phyloP scores from a whole-genome alignment of 225 moss, liverwort and hornwort genomes.

The Physcomitrellopsis africana region DNA sequence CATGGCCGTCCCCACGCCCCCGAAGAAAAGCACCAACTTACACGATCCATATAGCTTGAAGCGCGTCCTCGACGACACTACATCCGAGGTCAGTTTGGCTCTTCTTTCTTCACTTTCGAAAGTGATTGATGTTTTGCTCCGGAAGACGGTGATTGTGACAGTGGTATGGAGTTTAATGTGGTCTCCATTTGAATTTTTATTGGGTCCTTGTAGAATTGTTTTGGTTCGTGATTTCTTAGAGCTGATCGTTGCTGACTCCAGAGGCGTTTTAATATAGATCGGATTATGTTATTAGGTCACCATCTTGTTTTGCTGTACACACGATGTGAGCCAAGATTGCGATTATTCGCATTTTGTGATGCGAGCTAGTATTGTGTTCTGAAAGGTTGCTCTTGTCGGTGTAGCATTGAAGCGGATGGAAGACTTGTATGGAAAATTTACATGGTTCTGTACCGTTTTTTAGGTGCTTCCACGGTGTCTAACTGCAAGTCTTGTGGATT shows the following conservation, averaged over 20 bases:
- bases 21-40: constrained; percentile 70
- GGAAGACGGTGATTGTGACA: not conserved
- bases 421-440: too few species aligned
- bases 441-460: not conserved
- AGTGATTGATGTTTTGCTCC: not conserved
- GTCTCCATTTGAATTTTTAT: not conserved
- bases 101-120: not conserved
- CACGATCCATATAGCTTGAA: constrained; percentile 94
- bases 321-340: not conserved
- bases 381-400: not conserved
- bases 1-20: constrained; percentile 37
- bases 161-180: not conserved
- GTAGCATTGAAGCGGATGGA: not conserved
- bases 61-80: constrained; percentile 89
- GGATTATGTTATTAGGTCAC: not conserved
- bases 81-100: constrained; percentile 63
- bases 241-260: constrained; percentile 3
- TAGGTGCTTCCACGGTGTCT: constrained; percentile 9
- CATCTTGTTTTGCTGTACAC: not conserved
- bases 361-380: not conserved
- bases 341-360: not conserved
- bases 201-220: not conserved
- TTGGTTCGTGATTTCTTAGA: not conserved
- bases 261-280: not conserved
- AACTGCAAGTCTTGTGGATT: constrained; percentile 13